These are phyloP conservation scores for Cladochytrium replicatum DNA, from an alignment of 192 early-diverging fungal species.

Conservation along the genomic window DNA sequence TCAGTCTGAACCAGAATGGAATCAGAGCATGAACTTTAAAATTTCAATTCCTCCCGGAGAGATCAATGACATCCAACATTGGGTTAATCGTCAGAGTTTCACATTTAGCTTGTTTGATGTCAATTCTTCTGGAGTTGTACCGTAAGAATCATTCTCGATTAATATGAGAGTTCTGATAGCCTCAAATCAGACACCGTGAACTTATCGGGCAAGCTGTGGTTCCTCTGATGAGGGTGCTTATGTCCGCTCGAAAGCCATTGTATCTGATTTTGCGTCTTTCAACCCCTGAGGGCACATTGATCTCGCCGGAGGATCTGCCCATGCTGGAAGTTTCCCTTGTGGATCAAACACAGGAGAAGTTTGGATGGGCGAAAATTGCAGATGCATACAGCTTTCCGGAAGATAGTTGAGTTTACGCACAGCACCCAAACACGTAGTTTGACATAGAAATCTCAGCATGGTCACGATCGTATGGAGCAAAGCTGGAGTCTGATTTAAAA, in stretches of 20 bases:
- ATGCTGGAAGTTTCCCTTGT: constrained; percentile 20
- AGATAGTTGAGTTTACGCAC: too few relatives aligned
- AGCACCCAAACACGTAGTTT: too few relatives aligned
- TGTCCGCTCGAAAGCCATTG: constrained; percentile 23
- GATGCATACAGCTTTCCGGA: constrained; percentile 20
- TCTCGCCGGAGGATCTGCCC: neutral
- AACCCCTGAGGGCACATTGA: constrained; percentile 7
- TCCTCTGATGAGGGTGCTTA: constrained; percentile 25
- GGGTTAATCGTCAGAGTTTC: constrained; percentile 27
- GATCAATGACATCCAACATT: constrained; percentile 30
- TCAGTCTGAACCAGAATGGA: constrained; percentile 19
- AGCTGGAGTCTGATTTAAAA: too few relatives aligned
- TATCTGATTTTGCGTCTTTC: constrained; percentile 14
- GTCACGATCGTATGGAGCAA: too few relatives aligned
- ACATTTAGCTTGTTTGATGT: constrained; percentile 23
- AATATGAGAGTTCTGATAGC: neutral
- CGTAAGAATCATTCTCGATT: neutral
- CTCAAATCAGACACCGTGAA: constrained; percentile 14
- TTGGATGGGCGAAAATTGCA: constrained; percentile 29
- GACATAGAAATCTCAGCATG: too few relatives aligned
- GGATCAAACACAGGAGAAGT: constrained; percentile 28
- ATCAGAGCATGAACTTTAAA: constrained; percentile 24
- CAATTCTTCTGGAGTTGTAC: neutral
- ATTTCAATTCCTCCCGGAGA: constrained; percentile 33
- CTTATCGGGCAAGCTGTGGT: constrained; percentile 12